Evolutionary conservation across 2,329 filamentous ascomycete species (phyloP).

Genomic region (Stagonosporopsis chrysanthemi): DNA sequence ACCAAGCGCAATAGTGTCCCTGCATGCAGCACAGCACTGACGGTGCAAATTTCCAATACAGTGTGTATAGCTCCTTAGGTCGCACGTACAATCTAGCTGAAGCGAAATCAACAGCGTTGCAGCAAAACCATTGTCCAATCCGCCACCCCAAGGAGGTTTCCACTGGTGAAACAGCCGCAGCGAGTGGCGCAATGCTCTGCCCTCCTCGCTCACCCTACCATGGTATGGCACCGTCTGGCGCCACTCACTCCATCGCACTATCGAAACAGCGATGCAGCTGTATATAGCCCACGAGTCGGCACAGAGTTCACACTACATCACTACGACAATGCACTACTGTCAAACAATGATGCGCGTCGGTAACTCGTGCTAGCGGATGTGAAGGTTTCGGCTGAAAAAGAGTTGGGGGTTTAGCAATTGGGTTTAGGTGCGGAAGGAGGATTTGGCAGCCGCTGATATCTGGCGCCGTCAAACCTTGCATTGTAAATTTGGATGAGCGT

Average conservation of each 20-base stretch:
- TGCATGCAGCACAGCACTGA: slow-evolving; percentile 3
- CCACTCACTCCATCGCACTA: slow-evolving; percentile 3
- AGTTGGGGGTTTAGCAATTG: not conserved
- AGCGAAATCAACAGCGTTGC: not conserved
- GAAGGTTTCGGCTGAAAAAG: not conserved
- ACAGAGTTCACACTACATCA: slow-evolving; percentile 11
- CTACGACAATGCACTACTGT: slow-evolving; percentile 9
- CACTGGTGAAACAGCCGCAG: slow-evolving; percentile 14
- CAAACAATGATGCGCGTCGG: slow-evolving; percentile 12
- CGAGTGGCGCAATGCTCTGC: slow-evolving; percentile 7
- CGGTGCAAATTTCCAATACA: not conserved
- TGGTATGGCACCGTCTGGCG: not conserved
- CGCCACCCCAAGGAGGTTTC: slow-evolving; percentile 10
- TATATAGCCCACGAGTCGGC: not conserved
- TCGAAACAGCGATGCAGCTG: slow-evolving; percentile 2
- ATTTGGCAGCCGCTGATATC: slow-evolving; percentile 6
- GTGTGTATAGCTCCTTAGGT: not conserved
- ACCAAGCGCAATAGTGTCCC: not conserved
- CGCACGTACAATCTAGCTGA: slow-evolving; percentile 3
- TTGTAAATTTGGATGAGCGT: not conserved
- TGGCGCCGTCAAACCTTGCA: slow-evolving; percentile 7
- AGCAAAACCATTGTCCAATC: slow-evolving; percentile 7
- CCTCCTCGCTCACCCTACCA: not conserved
- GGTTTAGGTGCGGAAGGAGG: slow-evolving; percentile 3
- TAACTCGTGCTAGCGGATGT: slow-evolving; percentile 6